Evolutionary conservation across 169 alveolate genomes (phyloP).

Genomic region (Cryptosporidium ubiquitum): DNA sequence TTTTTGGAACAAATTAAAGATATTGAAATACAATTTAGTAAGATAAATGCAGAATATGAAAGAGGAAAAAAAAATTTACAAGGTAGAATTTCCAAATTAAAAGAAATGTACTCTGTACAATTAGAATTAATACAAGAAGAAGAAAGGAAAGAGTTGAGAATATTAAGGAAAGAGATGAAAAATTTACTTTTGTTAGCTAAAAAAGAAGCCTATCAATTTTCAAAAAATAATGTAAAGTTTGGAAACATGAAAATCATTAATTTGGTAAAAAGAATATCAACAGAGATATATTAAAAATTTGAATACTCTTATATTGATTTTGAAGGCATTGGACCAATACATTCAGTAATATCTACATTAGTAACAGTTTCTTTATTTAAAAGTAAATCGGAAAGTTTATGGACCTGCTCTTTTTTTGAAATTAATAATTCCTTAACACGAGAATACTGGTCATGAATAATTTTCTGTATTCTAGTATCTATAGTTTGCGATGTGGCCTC

Average conservation of each 20-base stretch:
- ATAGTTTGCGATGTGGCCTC: conserved; percentile 85
- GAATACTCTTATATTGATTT: background rate
- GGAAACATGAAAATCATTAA: conserved; percentile 15
- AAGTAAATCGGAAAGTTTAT: conserved; percentile 81
- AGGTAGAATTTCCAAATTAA: conserved; percentile 1
- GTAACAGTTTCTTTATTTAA: conserved; percentile 85
- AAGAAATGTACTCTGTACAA: conserved; percentile 1
- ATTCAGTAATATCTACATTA: conserved; percentile 85
- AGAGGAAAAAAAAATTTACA: conserved; percentile 12
- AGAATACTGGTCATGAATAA: conserved; percentile 86
- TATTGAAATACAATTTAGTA: conserved; percentile 7
- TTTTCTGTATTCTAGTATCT: conserved; percentile 82
- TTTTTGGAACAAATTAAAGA: conserved; percentile 21
- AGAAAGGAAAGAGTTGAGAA: conserved; percentile 56
- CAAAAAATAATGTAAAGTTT: conserved; percentile 36
- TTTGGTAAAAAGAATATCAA: background rate
- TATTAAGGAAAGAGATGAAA: conserved; percentile 37
- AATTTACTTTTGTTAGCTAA: conserved; percentile 18
- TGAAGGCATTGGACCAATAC: conserved; percentile 86
- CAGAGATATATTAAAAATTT: background rate
- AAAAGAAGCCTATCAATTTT: conserved; percentile 47
- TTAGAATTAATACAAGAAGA: conserved; percentile 45
- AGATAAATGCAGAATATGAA: conserved; percentile 29
- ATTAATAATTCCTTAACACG: conserved; percentile 82
- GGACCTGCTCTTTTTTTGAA: conserved; percentile 78